These are phyloP conservation scores for Colletotrichum plurivorum DNA, from an alignment of 2,329 filamentous ascomycete species.

Conservation along the genomic window DNA sequence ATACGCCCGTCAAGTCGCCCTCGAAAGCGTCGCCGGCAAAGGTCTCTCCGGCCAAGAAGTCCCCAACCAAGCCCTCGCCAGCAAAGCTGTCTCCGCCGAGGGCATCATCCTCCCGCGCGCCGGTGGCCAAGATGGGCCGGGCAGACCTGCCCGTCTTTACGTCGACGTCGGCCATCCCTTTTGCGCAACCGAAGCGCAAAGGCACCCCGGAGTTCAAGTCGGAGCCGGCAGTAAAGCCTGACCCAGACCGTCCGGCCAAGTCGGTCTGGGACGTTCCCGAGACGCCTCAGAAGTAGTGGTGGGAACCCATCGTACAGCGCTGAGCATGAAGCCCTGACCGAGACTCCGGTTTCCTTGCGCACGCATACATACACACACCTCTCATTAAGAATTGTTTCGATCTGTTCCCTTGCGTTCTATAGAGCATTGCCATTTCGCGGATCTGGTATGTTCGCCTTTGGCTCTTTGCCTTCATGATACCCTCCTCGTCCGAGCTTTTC, in stretches of 20 bases:
- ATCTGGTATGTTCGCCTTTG: constrained; percentile 16
- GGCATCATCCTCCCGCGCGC: constrained; percentile 16
- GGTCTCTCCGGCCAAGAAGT: constrained; percentile 51
- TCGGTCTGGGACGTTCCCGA: constrained; percentile 53
- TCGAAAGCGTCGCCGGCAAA: constrained; percentile 44
- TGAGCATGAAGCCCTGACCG: no score
- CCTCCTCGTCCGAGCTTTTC: constrained; percentile 32
- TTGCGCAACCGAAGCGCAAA: constrained; percentile 51
- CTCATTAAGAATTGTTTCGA: background rate
- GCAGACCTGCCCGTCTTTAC: constrained; percentile 55
- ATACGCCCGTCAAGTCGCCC: constrained; percentile 45
- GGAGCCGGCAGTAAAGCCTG: constrained; percentile 22
- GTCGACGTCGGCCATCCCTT: constrained; percentile 63
- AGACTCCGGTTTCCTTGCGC: no score
- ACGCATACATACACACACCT: background rate
- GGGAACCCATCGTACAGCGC: no score
- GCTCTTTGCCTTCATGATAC: constrained; percentile 32
- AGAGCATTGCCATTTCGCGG: constrained; percentile 15
- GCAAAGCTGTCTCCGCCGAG: constrained; percentile 50
- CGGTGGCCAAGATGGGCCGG: constrained; percentile 49
- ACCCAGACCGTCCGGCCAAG: constrained; percentile 34
- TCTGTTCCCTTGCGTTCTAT: constrained; percentile 15
- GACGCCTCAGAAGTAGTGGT: constrained; percentile 47
- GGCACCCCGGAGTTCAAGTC: background rate
- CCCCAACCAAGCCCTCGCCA: constrained; percentile 50